Evolutionary conservation across 176 grass and related monocot genomes (phyloP), one percentile per base, ranked within the genome.

Genomic region (Zizania latifolia): DNA sequence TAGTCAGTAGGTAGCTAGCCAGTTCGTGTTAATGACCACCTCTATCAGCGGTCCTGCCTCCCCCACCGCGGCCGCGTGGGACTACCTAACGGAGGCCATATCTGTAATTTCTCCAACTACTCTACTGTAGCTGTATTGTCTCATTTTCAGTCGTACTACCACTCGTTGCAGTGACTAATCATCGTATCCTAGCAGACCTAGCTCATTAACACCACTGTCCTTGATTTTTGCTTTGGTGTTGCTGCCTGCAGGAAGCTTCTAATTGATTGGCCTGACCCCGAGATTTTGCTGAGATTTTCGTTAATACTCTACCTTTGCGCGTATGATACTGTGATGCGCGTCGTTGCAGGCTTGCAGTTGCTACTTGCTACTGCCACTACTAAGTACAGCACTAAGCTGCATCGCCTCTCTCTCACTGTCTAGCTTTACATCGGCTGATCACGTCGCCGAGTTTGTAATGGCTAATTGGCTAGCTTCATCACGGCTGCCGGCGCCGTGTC

Each of bases 161-260:
- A 55, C 27, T 17, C 19, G 34, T 36, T 43, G 64, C 60, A 66
- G 59, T 67, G 67, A 28, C 79, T 83, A 78, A 87, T 82, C 74
- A 66, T 83, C 64, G 81, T 43, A 44, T 34, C 31, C 15, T 4
- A 33, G 27, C 36, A 63, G 14, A 17, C 43, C 23, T 7, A 29
- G 4, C 22, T 68, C 15, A 70, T 79, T 44, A 68, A 22, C 61
- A 0, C 24, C 13, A 21, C 12, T 17, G 29, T 17, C 21, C 19
- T 1, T 13, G 38, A 10, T 12, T 10, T 10, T 3, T 0, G 65
- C 58, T 22, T 71, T 8, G 45, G 29, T 4, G 36, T 38, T 27
- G 2, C 44, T 37, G 64, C 78, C 0, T 12, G 28, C 4, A 0
- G 19, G 63, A 58, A 82, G 27, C 32, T 51, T 57, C 40, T 19